Evolutionary conservation across 2,329 filamentous ascomycete genomes (phyloP).

Genomic region (Aspergillus sp.): DNA sequence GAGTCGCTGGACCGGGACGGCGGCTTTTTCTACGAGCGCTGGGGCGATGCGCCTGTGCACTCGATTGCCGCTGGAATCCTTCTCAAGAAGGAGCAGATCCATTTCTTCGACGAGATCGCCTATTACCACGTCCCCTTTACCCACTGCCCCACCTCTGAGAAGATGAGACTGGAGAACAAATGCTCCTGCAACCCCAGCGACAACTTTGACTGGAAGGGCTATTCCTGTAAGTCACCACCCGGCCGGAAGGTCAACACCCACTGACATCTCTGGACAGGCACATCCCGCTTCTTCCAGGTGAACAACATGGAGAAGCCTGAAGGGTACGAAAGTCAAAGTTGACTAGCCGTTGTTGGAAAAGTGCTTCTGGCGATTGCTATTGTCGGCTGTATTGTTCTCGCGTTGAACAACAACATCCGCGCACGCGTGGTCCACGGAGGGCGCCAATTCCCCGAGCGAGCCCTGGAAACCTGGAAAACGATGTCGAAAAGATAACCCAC

Average conservation of each 20-base stretch:
- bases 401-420: conserved; percentile 9
- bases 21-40: conserved; percentile 98
- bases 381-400: conserved; percentile 9
- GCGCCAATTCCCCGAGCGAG: conserved; percentile 6
- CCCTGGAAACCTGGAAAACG: conserved; percentile 5
- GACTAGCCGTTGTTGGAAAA: conserved; percentile 28
- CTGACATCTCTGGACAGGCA: conserved; percentile 56
- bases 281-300: conserved; percentile 78
- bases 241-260: not conserved
- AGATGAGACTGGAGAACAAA: conserved; percentile 76
- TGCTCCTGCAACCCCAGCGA: conserved; percentile 94
- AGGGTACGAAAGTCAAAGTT: conserved; percentile 73
- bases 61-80: conserved; percentile 90
- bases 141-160: conserved; percentile 89
- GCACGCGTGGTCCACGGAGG: conserved; percentile 5
- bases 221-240: conserved; percentile 71
- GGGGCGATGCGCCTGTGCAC: conserved; percentile 96
- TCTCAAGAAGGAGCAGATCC: conserved; percentile 87
- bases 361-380: conserved; percentile 12
- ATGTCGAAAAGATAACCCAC: conserved; percentile 2
- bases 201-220: conserved; percentile 99
- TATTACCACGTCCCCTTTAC: conserved; percentile 98
- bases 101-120: conserved; percentile 98
- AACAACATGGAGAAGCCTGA: conserved; percentile 78
- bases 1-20: conserved; percentile 82